Evolutionary conservation across 768 basidiomycete genomes (phyloP), one percentile per base, ranked within the genome.

Genomic region (Pleurotus pulmonarius): DNA sequence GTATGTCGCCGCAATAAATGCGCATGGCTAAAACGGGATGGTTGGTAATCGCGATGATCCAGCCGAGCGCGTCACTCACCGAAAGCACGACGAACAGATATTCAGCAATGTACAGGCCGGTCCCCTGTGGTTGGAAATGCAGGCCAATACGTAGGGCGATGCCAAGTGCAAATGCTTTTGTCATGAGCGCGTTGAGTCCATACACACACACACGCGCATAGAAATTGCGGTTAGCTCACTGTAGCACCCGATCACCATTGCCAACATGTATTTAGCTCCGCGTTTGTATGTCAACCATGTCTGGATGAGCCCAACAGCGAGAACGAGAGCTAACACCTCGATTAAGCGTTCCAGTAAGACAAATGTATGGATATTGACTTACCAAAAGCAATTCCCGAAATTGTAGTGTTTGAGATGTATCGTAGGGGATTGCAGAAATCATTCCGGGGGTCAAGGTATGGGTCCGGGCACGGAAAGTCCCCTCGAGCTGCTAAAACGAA

Each of bases 1-100:
- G 62, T 90, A 90, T 62, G 85, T 78, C 12, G 83, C 78, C 4
- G 85, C 85, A 59, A 87, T 85, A 70, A 90, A 90, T 24, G 85
- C 87, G 64, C 89, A 90, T 4, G 88, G 87, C 83, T 85, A 49
- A 9, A 46, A 53, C 20, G 26, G 11, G 41, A 37, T 24, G n/a
- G n/a, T 51, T 46, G 40, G 26, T 34, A 15, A 39, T 46, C 43
- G 26, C 39, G 11, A 39, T 48, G 25, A 34, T 12, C 18, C 16
- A 46, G 49, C 8, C n/a, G 18, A 4, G 18, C 24, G n/a, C 38
- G 18, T 26, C 18, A 66, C 76, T 54, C 56, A 81, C 84, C 4
- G 83, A 81, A 46, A 87, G 74, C 6, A 83, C 83, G 58, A 86
- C 77, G 63, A 86, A 77, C 7, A 86, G 66, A 58, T 86, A 82